Evolutionary conservation across 352 stramenopile genomes (phyloP).

Genomic region (Phytophthora sansomeana): DNA sequence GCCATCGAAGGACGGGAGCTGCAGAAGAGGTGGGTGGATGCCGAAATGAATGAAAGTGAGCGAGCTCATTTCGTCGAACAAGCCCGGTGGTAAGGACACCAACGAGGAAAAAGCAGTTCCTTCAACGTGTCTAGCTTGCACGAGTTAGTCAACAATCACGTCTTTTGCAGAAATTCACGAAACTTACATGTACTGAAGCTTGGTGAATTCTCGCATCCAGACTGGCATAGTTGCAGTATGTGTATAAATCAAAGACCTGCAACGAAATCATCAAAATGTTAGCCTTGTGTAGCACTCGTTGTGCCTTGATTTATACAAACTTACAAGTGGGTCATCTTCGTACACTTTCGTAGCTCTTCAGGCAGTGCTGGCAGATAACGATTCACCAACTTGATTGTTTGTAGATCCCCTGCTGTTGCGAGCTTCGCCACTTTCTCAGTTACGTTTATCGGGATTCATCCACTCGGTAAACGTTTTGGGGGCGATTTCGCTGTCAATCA

Average conservation of each 20-base stretch:
- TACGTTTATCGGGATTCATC: constrained; percentile 15
- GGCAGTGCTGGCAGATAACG: constrained; percentile 18
- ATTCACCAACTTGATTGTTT: constrained; percentile 12
- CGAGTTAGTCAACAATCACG: background rate
- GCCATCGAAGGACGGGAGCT: constrained; percentile 27
- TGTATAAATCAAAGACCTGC: constrained; percentile 44
- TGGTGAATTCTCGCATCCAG: constrained; percentile 35
- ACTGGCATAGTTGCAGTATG: constrained; percentile 31
- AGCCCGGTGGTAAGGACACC: constrained; percentile 12
- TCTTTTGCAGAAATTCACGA: background rate
- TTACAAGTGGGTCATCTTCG: constrained; percentile 38
- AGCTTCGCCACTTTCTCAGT: constrained; percentile 15
- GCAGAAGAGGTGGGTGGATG: constrained; percentile 5
- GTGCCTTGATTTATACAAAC: background rate
- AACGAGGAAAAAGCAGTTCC: constrained; percentile 9
- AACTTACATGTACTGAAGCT: constrained; percentile 44
- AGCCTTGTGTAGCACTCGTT: background rate
- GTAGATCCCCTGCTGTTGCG: constrained; percentile 1
- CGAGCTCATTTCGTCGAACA: constrained; percentile 36
- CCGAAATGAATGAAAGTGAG: constrained; percentile 41
- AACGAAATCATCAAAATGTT: background rate
- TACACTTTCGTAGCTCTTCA: constrained; percentile 30
- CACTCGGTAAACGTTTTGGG: constrained; percentile 9
- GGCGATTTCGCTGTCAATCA: constrained; percentile 7
- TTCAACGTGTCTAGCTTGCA: constrained; percentile 11